phyloP scores from a whole-genome alignment of 129 eudicot species.

The Helichrysum umbraculigerum region DNA sequence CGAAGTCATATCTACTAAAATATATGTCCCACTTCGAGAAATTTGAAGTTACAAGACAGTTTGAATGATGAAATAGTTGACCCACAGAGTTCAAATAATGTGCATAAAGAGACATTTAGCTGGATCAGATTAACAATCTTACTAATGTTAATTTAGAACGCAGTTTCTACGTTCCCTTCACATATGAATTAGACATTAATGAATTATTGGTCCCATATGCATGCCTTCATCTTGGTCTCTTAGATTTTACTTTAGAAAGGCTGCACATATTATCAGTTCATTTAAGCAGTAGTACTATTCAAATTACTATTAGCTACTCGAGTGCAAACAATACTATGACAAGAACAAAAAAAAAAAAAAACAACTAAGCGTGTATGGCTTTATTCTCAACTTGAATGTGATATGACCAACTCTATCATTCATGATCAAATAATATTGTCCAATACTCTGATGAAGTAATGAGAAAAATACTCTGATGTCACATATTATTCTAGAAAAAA shows the following conservation, averaged over 20 bases:
- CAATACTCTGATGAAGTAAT: constrained; percentile 4
- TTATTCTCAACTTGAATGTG: constrained; percentile 12
- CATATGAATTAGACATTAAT: not conserved
- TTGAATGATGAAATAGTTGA: not conserved
- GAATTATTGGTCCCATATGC: not conserved
- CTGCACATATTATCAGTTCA: constrained; percentile 3
- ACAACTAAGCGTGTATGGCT: not conserved
- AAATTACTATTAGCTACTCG: not conserved
- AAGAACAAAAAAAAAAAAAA: not conserved
- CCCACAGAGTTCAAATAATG: not conserved
- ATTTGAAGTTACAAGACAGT: not conserved
- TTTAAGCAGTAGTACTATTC: not conserved
- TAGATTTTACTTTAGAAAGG: not conserved
- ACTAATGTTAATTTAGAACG: not conserved
- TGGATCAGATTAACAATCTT: not conserved
- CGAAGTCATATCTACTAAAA: not conserved
- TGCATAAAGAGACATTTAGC: not conserved
- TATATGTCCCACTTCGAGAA: not conserved
- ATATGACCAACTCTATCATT: no score
- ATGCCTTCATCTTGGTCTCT: constrained; percentile 4
- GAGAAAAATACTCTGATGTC: not conserved
- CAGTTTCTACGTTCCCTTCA: not conserved
- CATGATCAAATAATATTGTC: not conserved
- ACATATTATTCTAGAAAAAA: not conserved
- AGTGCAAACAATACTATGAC: not conserved